Evolutionary conservation across 108 stramenopile genomes (phyloP).

Genomic region (Cyclotella distinguenda): DNA sequence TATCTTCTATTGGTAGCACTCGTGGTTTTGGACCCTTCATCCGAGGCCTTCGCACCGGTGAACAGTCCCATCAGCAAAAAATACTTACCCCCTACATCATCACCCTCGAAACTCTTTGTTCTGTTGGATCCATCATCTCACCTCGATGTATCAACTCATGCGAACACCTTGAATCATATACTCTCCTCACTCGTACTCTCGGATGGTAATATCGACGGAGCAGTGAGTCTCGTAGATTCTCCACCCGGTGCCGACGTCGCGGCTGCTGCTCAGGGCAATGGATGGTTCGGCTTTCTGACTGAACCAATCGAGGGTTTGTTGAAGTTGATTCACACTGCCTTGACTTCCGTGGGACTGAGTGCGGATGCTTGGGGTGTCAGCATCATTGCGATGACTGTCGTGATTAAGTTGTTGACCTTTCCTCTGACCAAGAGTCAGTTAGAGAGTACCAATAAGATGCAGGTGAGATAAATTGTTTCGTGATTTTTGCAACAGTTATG

Average conservation of each 20-base stretch:
- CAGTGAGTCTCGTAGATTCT: conserved; percentile 23
- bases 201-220: conserved; percentile 40
- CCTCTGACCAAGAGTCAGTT: conserved; percentile 92
- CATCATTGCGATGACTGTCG: conserved; percentile 89
- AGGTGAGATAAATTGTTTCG: conserved; percentile 51
- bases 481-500: background rate
- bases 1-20: conserved; percentile 3
- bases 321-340: conserved; percentile 59
- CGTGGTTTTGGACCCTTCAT: conserved; percentile 19
- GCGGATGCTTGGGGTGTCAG: conserved; percentile 86
- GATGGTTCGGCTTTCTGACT: conserved; percentile 90
- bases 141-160: conserved; percentile 51
- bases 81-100: background rate
- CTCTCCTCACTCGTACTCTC: conserved; percentile 62
- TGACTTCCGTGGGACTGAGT: conserved; percentile 65
- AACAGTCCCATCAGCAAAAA: background rate
- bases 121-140: conserved; percentile 55
- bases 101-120: conserved; percentile 46
- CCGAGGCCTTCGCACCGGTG: conserved; percentile 58
- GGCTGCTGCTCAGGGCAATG: conserved; percentile 58
- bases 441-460: conserved; percentile 93
- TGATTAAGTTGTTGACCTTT: conserved; percentile 89
- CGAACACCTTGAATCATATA: conserved; percentile 53
- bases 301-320: conserved; percentile 67
- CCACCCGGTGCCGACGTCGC: conserved; percentile 45